A percentile compares a stretch with the other conserved stretches of the same genome.
These are phyloP conservation scores for Mycena vitilis DNA, from an alignment of 768 basidiomycete species.

Conservation along the genomic window DNA sequence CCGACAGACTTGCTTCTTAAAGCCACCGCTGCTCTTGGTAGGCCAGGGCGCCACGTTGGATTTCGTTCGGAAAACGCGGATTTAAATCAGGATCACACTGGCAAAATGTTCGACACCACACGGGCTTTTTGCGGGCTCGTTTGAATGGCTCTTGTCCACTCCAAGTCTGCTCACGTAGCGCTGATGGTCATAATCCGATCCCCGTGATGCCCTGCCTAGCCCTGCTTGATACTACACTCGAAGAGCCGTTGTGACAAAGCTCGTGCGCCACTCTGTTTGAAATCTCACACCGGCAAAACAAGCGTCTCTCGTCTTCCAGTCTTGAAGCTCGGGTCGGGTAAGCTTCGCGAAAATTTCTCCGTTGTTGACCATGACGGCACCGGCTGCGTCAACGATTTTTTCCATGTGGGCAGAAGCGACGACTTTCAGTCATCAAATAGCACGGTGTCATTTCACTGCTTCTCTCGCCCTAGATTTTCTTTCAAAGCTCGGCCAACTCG, in stretches of 20 bases:
- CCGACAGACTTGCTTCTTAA: too few species aligned
- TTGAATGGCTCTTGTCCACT: neutral
- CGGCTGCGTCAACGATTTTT: neutral
- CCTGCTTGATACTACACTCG: neutral
- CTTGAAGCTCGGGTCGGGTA: neutral
- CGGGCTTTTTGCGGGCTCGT: too few species aligned
- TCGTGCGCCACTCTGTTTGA: constrained; percentile 1
- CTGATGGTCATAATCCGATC: constrained; percentile 5
- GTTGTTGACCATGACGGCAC: neutral
- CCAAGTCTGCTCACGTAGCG: neutral
- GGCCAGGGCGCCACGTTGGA: too few species aligned
- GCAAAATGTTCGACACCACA: too few species aligned
- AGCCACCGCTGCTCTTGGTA: too few species aligned
- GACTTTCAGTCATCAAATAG: neutral
- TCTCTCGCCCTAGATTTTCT: neutral
- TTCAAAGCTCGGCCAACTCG: neutral
- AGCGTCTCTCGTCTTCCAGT: neutral
- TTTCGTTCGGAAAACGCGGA: too few species aligned
- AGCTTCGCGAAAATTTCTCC: neutral
- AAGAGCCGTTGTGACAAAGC: constrained; percentile 19
- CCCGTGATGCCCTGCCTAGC: neutral
- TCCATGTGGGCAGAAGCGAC: constrained; percentile 11
- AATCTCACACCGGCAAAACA: neutral
- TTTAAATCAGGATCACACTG: too few species aligned
- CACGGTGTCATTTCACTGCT: neutral